Percentiles rank a stretch among this genome's conserved stretches.
Evolutionary conservation across 768 basidiomycete species (phyloP).

Genomic region (Phallus indusiatus): DNA sequence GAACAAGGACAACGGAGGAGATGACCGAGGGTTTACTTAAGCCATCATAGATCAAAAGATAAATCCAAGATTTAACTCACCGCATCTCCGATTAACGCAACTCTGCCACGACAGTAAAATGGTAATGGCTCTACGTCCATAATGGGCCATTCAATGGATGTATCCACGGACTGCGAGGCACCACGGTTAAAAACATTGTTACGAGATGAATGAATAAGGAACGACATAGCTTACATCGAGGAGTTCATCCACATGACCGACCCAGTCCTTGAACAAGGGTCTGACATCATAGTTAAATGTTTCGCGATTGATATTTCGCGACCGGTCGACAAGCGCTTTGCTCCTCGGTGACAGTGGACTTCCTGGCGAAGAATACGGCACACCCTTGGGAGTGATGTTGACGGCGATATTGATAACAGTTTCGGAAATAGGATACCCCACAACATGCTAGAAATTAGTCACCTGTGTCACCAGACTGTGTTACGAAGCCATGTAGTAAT

Average conservation of each 20-base stretch:
- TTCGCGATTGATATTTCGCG: background rate
- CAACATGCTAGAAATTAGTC: constrained; percentile 30
- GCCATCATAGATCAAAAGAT: background rate
- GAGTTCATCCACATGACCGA: constrained; percentile 47
- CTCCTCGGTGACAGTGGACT: background rate
- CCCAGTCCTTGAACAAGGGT: constrained; percentile 40
- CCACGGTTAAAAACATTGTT: background rate
- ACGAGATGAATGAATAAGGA: background rate
- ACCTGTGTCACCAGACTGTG: background rate
- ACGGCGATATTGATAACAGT: constrained; percentile 30
- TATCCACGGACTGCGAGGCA: constrained; percentile 39
- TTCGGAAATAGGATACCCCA: constrained; percentile 38
- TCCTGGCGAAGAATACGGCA: background rate
- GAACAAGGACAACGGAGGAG: background rate
- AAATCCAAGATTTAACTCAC: constrained; percentile 20
- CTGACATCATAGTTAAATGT: constrained; percentile 30
- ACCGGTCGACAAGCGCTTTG: background rate
- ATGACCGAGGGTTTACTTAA: background rate
- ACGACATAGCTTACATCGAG: constrained; percentile 33
- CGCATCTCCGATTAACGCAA: constrained; percentile 42
- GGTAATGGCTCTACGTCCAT: constrained; percentile 33
- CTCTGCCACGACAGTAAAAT: constrained; percentile 28
- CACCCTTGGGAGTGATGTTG: background rate
- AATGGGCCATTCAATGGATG: constrained; percentile 39
- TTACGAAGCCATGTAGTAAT: background rate